Percentiles rank a stretch among this genome's conserved stretches.
Conservation (phyloP, 345 rosid species). For the Capsella bursapastoris region DNA sequence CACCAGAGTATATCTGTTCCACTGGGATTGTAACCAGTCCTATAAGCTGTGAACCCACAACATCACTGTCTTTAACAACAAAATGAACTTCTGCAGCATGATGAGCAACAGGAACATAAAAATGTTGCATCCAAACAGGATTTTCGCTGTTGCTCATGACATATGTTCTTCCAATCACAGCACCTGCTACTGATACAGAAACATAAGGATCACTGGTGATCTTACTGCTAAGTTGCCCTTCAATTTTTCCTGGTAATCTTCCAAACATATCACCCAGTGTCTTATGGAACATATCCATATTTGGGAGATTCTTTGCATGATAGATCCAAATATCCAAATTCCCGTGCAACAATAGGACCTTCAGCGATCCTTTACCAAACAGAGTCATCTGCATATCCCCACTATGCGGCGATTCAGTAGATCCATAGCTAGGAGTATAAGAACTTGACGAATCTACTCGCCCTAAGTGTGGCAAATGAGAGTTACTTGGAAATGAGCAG, state of each 20-base stretch:
- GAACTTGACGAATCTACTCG: slow-evolving; percentile 50
- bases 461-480: slow-evolving; percentile 53
- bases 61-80: slow-evolving; percentile 77
- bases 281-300: slow-evolving; percentile 96
- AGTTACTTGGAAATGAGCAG: slow-evolving; percentile 59
- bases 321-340: slow-evolving; percentile 82
- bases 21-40: slow-evolving; percentile 76
- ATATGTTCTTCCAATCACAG: slow-evolving; percentile 85
- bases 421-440: slow-evolving; percentile 42
- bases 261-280: slow-evolving; percentile 83
- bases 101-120: slow-evolving; percentile 79
- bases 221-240: slow-evolving; percentile 60
- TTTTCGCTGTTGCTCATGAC: slow-evolving; percentile 73
- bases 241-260: slow-evolving; percentile 54
- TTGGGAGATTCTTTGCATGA: slow-evolving; percentile 85
- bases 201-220: slow-evolving; percentile 91
- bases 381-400: slow-evolving; percentile 60
- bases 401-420: slow-evolving; percentile 53
- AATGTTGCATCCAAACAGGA: slow-evolving; percentile 87
- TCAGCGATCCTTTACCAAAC: slow-evolving; percentile 72
- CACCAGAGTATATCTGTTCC: slow-evolving; percentile 54
- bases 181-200: slow-evolving; percentile 62
- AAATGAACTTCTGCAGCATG: slow-evolving; percentile 77
- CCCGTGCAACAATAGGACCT: slow-evolving; percentile 81
- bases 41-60: slow-evolving; percentile 84